These are phyloP conservation scores for Ilex asprella DNA, from an alignment of 257 asterid species.

Conservation along the genomic window DNA sequence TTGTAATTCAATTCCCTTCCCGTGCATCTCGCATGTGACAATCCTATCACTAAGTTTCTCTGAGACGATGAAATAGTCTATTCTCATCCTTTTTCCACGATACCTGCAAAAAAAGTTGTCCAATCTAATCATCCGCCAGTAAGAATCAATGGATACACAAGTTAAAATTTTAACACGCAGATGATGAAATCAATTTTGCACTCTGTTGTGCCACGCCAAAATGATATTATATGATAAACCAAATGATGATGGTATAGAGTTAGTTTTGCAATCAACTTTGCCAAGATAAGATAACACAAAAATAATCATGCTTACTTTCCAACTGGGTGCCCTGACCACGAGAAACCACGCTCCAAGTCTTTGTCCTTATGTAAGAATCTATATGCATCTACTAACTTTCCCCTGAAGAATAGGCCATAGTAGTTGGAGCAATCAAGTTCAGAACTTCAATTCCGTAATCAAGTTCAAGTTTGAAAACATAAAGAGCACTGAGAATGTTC, in stretches of 20 bases:
- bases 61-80: slow-evolving; percentile 73
- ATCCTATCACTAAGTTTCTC: slow-evolving; percentile 68
- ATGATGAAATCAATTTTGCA: not conserved
- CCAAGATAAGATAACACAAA: not conserved
- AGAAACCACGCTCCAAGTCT: slow-evolving; percentile 83
- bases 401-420: slow-evolving; percentile 30
- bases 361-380: slow-evolving; percentile 68
- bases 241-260: not conserved
- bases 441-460: too few species aligned
- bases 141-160: slow-evolving; percentile 7
- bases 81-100: slow-evolving; percentile 99
- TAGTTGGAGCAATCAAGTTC: not conserved
- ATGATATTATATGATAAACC: not conserved
- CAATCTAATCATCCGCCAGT: not conserved
- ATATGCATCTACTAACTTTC: slow-evolving; percentile 76
- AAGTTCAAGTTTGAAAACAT: too few species aligned
- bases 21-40: slow-evolving; percentile 69
- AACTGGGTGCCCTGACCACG: slow-evolving; percentile 94
- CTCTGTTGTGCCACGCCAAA: not conserved
- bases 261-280: not conserved
- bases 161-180: slow-evolving; percentile 1
- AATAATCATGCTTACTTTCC: slow-evolving; percentile 59
- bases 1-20: slow-evolving; percentile 72
- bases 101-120: slow-evolving; percentile 44
- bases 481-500: too few species aligned